Conservation (phyloP, 2,329 filamentous ascomycete species). For the Lasiodiplodia sp. region DNA sequence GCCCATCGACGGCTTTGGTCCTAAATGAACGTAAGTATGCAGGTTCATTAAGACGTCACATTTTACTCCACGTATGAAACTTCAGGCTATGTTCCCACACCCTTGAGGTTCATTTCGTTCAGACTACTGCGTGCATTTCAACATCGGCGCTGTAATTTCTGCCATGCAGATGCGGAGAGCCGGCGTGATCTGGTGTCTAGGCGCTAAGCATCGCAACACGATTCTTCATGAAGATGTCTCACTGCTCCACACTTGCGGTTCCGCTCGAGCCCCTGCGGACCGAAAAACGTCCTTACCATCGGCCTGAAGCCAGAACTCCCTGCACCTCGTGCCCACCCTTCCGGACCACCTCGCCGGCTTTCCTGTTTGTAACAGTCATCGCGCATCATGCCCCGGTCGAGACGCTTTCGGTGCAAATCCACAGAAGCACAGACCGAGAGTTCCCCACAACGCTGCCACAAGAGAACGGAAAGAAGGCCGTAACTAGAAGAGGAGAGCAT, state of each 20-base stretch:
- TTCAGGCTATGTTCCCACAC: neutral
- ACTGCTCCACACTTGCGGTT: neutral
- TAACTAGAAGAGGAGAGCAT: neutral
- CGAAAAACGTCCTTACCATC: neutral
- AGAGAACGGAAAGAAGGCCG: slow-evolving; percentile 8
- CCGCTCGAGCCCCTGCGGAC: neutral
- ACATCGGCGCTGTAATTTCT: neutral
- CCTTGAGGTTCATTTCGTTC: neutral
- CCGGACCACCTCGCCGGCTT: neutral
- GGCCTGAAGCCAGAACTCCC: neutral
- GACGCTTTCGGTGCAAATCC: neutral
- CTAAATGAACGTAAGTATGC: neutral
- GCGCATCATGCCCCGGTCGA: neutral
- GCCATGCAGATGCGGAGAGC: neutral
- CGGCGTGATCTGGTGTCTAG: neutral
- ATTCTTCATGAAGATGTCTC: neutral
- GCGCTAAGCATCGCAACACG: neutral
- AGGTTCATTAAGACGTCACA: neutral
- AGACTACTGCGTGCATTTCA: neutral
- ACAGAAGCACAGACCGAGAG: neutral
- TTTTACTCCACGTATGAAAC: neutral
- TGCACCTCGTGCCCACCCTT: neutral
- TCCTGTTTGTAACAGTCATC: neutral
- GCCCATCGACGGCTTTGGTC: neutral
- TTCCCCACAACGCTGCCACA: neutral